phyloP scores from a whole-genome alignment of 1,139 yeast species.

The Nakaseomyces glabratus region DNA sequence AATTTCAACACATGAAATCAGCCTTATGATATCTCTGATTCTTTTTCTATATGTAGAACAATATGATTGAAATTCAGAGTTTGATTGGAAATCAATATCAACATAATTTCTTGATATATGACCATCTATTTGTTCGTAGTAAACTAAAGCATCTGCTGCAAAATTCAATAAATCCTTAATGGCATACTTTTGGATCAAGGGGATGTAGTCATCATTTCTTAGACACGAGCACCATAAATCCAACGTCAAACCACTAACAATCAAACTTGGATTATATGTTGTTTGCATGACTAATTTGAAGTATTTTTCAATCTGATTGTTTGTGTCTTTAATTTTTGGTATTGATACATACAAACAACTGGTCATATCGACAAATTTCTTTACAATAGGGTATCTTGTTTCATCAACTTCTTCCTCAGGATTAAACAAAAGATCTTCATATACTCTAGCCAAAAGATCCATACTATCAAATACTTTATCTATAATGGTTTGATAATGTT shows the following conservation, averaged over 20 bases:
- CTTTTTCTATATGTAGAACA: slow-evolving; percentile 72
- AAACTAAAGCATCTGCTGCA: slow-evolving; percentile 70
- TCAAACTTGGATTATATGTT: slow-evolving; percentile 73
- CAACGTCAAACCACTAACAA: slow-evolving; percentile 82
- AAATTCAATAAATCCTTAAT: slow-evolving; percentile 62
- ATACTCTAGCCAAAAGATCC: slow-evolving; percentile 54
- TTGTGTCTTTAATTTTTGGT: slow-evolving; percentile 27
- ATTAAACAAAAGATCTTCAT: slow-evolving; percentile 52
- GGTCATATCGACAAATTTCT: slow-evolving; percentile 88
- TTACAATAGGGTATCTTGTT: slow-evolving; percentile 62
- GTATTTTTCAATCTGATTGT: slow-evolving; percentile 40
- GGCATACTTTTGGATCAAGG: slow-evolving; percentile 37
- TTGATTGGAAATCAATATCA: slow-evolving; percentile 79
- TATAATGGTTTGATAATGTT: slow-evolving; percentile 70
- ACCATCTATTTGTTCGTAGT: slow-evolving; percentile 62
- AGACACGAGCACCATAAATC: slow-evolving; percentile 93
- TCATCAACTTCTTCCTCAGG: slow-evolving; percentile 73
- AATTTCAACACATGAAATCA: slow-evolving; percentile 79
- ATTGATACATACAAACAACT: slow-evolving; percentile 68
- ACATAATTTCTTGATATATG: slow-evolving; percentile 56
- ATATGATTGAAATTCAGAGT: slow-evolving; percentile 71
- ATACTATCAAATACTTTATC: slow-evolving; percentile 78
- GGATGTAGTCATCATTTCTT: slow-evolving; percentile 62
- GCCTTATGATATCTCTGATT: slow-evolving; percentile 83
- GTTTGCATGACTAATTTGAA: slow-evolving; percentile 69